phyloP scores from a whole-genome alignment of 148 eudicot species.

The Rheum nobile region DNA sequence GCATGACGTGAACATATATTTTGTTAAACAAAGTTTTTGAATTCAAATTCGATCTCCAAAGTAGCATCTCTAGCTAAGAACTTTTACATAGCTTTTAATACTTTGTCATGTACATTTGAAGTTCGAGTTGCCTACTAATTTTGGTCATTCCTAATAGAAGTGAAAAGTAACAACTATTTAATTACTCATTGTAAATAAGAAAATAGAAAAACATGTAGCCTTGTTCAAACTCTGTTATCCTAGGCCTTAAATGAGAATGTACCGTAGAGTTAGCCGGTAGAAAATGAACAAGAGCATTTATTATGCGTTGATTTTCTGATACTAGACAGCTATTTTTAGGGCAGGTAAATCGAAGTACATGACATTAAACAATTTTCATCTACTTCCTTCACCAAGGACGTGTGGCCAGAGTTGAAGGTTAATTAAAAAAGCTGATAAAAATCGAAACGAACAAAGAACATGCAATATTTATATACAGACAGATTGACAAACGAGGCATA shows the following conservation, averaged over 20 bases:
- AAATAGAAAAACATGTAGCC: too few species aligned
- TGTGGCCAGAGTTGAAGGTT: background rate
- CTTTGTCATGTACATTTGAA: too few species aligned
- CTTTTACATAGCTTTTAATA: background rate
- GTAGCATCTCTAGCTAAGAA: background rate
- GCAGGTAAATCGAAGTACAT: background rate
- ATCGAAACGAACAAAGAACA: background rate
- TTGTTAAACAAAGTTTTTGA: background rate
- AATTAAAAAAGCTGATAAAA: background rate
- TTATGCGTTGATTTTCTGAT: background rate
- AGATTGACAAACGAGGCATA: constrained; percentile 5
- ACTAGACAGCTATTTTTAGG: background rate
- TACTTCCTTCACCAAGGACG: background rate
- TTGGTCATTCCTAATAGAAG: too few species aligned
- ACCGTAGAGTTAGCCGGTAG: background rate
- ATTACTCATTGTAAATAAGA: too few species aligned
- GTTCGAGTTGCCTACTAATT: too few species aligned
- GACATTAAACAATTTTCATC: constrained; percentile 3
- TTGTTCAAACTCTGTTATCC: too few species aligned
- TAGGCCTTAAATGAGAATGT: background rate
- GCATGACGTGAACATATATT: background rate
- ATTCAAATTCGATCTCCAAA: background rate
- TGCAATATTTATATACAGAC: background rate
- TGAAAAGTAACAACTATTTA: background rate
- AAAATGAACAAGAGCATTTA: background rate